Percentiles rank a stretch among this genome's conserved stretches.
phyloP scores from a whole-genome alignment of 1,284 basidiomycete species.

The Pisolithus thermaeus region DNA sequence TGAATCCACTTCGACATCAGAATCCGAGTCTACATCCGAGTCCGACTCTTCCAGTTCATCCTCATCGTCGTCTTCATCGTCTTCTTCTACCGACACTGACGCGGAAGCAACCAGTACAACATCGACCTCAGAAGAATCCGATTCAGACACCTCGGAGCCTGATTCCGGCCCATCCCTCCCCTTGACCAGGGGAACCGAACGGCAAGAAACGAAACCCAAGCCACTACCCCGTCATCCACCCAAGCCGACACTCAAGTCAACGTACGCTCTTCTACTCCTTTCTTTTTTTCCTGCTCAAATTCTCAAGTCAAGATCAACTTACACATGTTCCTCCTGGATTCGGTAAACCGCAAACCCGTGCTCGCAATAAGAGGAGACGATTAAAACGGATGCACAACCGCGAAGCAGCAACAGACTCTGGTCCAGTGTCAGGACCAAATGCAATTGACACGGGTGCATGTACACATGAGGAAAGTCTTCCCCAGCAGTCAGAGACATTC shows the following conservation, averaged over 20 bases:
- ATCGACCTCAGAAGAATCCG: slow-evolving; percentile 3
- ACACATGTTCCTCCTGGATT: slow-evolving; percentile 50
- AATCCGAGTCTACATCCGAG: slow-evolving; percentile 6
- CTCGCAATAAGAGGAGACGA: slow-evolving; percentile 61
- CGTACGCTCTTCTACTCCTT: not conserved
- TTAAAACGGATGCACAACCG: slow-evolving; percentile 38
- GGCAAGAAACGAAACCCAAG: not conserved
- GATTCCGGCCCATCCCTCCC: slow-evolving; percentile 12
- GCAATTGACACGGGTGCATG: slow-evolving; percentile 22
- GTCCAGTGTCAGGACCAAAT: slow-evolving; percentile 30
- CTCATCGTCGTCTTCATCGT: slow-evolving; percentile 5
- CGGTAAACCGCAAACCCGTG: slow-evolving; percentile 62
- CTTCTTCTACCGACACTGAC: not conserved
- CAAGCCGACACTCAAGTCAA: not conserved
- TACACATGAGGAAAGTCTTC: not conserved
- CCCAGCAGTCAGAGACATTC: not conserved
- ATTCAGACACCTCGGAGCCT: slow-evolving; percentile 24
- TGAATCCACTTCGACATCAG: slow-evolving; percentile 10
- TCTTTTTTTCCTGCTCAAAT: not conserved
- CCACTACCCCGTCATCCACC: not conserved
- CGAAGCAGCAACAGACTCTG: slow-evolving; percentile 8
- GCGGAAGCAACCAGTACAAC: not conserved
- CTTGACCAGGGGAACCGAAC: not conserved
- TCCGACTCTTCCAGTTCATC: slow-evolving; percentile 4
- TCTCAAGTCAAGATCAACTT: slow-evolving; percentile 1